Percentiles rank a stretch among this genome's conserved stretches.
Conservation (phyloP, 129 eudicot species). For the Artemisia tridentata region DNA sequence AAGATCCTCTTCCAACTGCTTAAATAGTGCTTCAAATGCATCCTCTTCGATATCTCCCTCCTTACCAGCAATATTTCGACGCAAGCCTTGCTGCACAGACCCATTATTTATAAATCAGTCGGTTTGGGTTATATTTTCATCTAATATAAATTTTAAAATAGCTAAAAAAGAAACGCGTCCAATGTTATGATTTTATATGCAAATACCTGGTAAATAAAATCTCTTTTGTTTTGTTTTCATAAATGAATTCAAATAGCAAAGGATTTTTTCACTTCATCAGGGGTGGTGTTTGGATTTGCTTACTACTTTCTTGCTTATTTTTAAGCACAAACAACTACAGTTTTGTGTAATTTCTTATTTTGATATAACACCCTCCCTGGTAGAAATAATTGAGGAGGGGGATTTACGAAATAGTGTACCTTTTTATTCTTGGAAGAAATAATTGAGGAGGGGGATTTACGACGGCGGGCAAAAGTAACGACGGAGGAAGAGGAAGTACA, state of each 20-base stretch:
- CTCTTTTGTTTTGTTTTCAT: too few species aligned
- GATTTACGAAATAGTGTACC: conserved; percentile 41
- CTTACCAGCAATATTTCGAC: conserved; percentile 30
- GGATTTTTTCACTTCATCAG: too few species aligned
- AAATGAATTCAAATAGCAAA: too few species aligned
- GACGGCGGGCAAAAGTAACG: conserved; percentile 60
- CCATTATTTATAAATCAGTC: neutral
- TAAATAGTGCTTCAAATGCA: conserved; percentile 90
- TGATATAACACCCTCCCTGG: conserved; percentile 50
- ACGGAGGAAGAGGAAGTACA: conserved; percentile 19
- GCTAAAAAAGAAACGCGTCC: neutral
- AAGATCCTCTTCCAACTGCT: conserved; percentile 82
- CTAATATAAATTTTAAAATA: neutral
- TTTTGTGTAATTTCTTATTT: too few species aligned
- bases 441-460: conserved; percentile 27
- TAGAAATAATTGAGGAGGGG: conserved; percentile 26
- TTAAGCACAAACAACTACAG: too few species aligned
- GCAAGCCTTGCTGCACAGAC: conserved; percentile 43
- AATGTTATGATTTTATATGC: too few species aligned
- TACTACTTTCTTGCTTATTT: too few species aligned
- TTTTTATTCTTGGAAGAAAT: conserved; percentile 47
- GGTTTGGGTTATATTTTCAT: neutral
- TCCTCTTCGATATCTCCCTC: conserved; percentile 75
- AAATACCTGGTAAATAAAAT: too few species aligned
- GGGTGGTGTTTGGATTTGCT: too few species aligned